phyloP scores from a whole-genome alignment of 2,329 filamentous ascomycete genomes.

The Aspergillus spinulosporus region DNA sequence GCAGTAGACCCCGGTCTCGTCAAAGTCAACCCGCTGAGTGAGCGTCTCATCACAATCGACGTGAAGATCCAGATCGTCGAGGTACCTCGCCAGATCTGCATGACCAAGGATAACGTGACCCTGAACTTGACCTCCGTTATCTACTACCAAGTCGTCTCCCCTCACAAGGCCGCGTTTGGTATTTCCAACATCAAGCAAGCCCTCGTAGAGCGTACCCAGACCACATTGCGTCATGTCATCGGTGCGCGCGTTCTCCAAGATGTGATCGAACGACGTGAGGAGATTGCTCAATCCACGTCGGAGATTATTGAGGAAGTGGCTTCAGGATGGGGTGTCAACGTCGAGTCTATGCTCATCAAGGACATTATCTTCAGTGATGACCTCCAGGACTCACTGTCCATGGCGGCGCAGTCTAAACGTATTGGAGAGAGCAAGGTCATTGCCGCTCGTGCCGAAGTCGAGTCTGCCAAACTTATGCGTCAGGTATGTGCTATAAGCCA shows the following conservation, averaged over 20 bases:
- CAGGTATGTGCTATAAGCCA: constrained; percentile 45
- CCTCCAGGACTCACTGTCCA: constrained; percentile 91
- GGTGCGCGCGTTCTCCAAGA: constrained; percentile 95
- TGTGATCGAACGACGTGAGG: constrained; percentile 96
- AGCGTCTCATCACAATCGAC: constrained; percentile 86
- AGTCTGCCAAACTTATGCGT: constrained; percentile 83
- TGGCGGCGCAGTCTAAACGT: constrained; percentile 98
- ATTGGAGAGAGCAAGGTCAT: constrained; percentile 99
- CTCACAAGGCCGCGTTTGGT: constrained; percentile 95
- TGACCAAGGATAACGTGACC: constrained; percentile 99
- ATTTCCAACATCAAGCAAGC: constrained; percentile 93
- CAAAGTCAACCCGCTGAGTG: constrained; percentile 94
- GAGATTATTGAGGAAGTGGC: constrained; percentile 98
- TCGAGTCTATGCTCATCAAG: constrained; percentile 99
- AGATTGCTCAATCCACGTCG: constrained; percentile 90
- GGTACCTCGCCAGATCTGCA: constrained; percentile 94
- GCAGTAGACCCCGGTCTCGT: constrained; percentile 95
- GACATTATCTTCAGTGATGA: constrained; percentile 97
- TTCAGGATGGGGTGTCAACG: constrained; percentile 87
- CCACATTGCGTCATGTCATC: constrained; percentile 93
- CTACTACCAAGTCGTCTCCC: constrained; percentile 96
- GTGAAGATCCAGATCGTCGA: constrained; percentile 99
- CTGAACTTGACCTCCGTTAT: constrained; percentile 93
- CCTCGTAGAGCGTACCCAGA: constrained; percentile 97
- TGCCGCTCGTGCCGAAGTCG: constrained; percentile 92